These are phyloP conservation scores for Lunasporangiospora selenospora DNA, from an alignment of 192 early-diverging fungal species.

Conservation along the genomic window DNA sequence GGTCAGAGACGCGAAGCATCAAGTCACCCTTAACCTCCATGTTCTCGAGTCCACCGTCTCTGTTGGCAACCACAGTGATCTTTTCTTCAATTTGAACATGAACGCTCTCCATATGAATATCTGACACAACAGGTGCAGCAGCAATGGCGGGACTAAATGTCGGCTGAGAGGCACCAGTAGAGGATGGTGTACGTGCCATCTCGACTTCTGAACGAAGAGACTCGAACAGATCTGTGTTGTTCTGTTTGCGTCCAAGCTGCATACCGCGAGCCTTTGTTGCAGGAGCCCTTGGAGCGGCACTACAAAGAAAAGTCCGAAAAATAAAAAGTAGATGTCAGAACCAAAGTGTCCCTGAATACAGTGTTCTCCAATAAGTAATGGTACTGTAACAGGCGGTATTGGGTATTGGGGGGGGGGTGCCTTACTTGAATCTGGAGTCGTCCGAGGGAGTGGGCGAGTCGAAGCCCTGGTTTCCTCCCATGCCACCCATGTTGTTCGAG, in stretches of 20 bases:
- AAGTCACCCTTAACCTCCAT: conserved; percentile 96
- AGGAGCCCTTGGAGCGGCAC: conserved; percentile 45
- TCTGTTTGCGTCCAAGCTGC: conserved; percentile 93
- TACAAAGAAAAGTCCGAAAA: conserved; percentile 13
- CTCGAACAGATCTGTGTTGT: conserved; percentile 79
- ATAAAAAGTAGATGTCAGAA: too few species aligned
- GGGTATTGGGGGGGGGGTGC: conserved; percentile 7
- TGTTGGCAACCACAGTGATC: conserved; percentile 81
- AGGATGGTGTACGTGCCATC: conserved; percentile 14
- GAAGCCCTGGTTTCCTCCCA: conserved; percentile 37
- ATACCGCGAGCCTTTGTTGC: conserved; percentile 81
- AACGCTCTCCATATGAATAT: conserved; percentile 70
- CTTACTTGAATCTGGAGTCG: conserved; percentile 38
- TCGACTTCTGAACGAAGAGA: conserved; percentile 86
- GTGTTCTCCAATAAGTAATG: neutral
- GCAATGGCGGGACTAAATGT: too few species aligned
- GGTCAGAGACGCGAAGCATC: conserved; percentile 80
- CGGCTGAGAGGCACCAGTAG: too few species aligned
- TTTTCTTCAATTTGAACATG: conserved; percentile 90
- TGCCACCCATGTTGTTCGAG: conserved; percentile 52
- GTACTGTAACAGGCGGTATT: neutral
- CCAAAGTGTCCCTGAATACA: too few species aligned
- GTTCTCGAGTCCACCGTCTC: conserved; percentile 90
- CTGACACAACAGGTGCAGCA: conserved; percentile 35
- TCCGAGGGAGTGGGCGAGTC: conserved; percentile 26